Evolutionary conservation across 371 early-diverging fungal species (phyloP).

Genomic region (Neoconidiobolus thromboides): DNA sequence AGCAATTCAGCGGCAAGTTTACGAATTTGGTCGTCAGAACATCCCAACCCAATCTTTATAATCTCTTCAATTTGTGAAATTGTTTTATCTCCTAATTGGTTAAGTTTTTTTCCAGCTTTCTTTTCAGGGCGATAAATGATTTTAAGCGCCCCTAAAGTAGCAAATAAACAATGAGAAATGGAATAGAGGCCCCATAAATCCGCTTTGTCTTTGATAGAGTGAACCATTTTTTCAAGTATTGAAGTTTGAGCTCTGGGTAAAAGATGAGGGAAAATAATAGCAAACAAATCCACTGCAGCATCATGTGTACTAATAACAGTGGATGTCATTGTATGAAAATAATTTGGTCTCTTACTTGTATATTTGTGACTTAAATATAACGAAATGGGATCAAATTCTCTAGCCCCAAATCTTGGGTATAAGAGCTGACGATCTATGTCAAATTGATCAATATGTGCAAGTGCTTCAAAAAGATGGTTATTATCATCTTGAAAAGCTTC

Average conservation of each 20-base stretch:
- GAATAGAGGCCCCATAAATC: not conserved
- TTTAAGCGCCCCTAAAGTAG: not conserved
- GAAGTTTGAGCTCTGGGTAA: conserved; percentile 50
- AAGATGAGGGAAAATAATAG: conserved; percentile 35
- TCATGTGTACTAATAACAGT: conserved; percentile 24
- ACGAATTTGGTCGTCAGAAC: conserved; percentile 2
- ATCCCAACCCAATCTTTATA: not conserved
- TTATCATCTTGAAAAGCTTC: not conserved
- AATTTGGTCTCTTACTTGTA: conserved; percentile 10
- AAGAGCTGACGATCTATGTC: conserved; percentile 25
- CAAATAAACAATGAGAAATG: conserved; percentile 2
- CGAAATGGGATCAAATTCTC: conserved; percentile 33
- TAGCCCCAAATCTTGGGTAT: conserved; percentile 31
- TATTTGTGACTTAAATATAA: conserved; percentile 22
- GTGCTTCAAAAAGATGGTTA: not conserved
- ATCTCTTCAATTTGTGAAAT: not conserved
- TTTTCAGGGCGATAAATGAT: not conserved
- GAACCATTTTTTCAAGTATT: conserved; percentile 47
- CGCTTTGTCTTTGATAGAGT: conserved; percentile 26
- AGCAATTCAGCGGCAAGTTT: not conserved
- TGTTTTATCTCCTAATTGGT: not conserved
- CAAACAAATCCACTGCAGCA: conserved; percentile 48
- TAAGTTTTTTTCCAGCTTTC: not conserved
- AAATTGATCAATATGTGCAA: not conserved
- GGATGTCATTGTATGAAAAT: conserved; percentile 16